These are phyloP conservation scores for Solanum dulcamara DNA, from an alignment of 257 asterid genomes.

Conservation along the genomic window DNA sequence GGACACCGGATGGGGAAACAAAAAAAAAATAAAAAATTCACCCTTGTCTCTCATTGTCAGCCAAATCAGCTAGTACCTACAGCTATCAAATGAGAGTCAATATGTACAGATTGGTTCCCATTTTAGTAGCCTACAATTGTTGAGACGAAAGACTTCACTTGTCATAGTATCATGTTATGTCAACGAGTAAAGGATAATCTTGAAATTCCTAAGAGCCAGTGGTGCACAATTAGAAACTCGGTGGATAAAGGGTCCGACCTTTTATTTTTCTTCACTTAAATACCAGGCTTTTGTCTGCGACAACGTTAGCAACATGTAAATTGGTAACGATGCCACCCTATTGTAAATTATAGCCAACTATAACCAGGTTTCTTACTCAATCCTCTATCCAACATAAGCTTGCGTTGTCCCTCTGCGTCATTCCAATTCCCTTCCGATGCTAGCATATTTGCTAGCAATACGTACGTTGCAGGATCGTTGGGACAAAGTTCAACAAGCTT, in stretches of 20 bases:
- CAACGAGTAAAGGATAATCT: background rate
- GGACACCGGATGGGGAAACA: too few species aligned
- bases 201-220: background rate
- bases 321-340: background rate
- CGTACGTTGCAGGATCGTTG: constrained; percentile 41
- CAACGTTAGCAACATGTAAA: background rate
- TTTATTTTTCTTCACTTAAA: background rate
- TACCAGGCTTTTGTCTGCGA: background rate
- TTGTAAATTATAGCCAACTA: constrained; percentile 38
- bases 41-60: background rate
- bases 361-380: constrained; percentile 40
- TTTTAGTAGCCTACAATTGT: background rate
- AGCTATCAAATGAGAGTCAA: background rate
- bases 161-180: background rate
- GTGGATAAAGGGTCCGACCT: background rate
- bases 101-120: background rate
- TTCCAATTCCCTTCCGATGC: constrained; percentile 53
- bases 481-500: constrained; percentile 48
- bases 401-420: constrained; percentile 39
- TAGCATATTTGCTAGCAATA: constrained; percentile 43
- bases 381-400: constrained; percentile 28
- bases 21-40: too few species aligned
- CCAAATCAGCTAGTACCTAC: background rate
- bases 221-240: background rate
- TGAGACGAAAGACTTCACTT: background rate